A percentile compares a stretch with the other conserved stretches of the same genome.
Conservation (phyloP, 2,329 filamentous ascomycete genomes). For the Fusarium sp. region DNA sequence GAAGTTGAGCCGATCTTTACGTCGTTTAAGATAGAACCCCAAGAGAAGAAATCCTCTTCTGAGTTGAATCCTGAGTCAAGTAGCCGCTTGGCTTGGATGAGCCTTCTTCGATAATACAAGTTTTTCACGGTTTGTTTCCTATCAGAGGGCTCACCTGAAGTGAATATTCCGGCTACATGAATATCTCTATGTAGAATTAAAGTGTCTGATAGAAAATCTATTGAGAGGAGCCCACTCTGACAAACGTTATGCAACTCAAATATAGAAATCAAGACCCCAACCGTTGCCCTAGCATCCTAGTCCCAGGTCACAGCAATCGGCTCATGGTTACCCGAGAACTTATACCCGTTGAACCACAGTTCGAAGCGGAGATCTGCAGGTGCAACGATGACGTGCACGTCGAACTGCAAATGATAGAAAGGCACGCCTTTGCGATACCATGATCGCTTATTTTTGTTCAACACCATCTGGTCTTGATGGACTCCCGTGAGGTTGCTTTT, state of each 20-base stretch:
- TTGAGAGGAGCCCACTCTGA: neutral
- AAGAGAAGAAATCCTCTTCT: neutral
- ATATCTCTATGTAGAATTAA: neutral
- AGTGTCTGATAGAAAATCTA: neutral
- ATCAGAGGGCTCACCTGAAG: neutral
- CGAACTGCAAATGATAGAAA: constrained; percentile 57
- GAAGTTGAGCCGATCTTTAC: neutral
- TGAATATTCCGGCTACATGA: neutral
- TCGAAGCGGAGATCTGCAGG: constrained; percentile 65
- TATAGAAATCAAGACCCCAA: neutral
- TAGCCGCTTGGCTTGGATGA: neutral
- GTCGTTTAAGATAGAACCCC: neutral
- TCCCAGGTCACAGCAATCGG: constrained; percentile 35
- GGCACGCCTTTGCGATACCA: constrained; percentile 50
- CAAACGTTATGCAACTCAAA: neutral
- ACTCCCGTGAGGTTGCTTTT: constrained; percentile 56
- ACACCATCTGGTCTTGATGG: constrained; percentile 52
- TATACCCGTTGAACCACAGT: constrained; percentile 52
- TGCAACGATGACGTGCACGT: constrained; percentile 66
- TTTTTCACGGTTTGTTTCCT: neutral
- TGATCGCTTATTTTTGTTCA: constrained; percentile 51
- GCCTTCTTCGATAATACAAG: neutral
- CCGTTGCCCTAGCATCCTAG: neutral
- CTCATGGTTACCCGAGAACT: constrained; percentile 40
- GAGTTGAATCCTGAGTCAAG: neutral